Percentiles rank a stretch among this genome's conserved stretches.
Evolutionary conservation across 495 filamentous ascomycete genomes (phyloP).

Genomic region (Hypoxylon subgilvum): DNA sequence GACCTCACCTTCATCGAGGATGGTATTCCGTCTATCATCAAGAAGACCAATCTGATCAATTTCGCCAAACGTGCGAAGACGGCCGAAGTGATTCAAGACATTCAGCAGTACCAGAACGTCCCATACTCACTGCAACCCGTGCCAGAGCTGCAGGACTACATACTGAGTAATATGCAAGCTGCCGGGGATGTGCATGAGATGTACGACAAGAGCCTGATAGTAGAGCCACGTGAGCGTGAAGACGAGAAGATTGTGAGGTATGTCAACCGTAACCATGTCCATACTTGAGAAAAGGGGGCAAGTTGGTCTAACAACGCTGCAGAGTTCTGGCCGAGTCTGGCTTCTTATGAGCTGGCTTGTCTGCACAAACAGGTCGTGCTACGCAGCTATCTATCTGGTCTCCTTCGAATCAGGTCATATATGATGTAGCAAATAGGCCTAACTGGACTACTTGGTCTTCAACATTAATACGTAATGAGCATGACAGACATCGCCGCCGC

Average conservation of each 20-base stretch:
- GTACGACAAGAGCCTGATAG: slow-evolving; percentile 91
- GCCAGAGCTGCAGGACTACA: slow-evolving; percentile 93
- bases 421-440: slow-evolving; percentile 9
- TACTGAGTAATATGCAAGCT: slow-evolving; percentile 89
- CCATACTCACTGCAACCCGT: slow-evolving; percentile 90
- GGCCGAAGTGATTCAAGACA: slow-evolving; percentile 95
- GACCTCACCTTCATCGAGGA: slow-evolving; percentile 99
- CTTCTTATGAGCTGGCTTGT: slow-evolving; percentile 46
- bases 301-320: slow-evolving; percentile 3
- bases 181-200: slow-evolving; percentile 97
- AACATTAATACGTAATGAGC: slow-evolving; percentile 1
- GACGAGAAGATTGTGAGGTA: slow-evolving; percentile 79
- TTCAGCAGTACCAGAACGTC: slow-evolving; percentile 97
- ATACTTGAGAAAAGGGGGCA: not conserved
- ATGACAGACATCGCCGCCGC: too few relatives aligned
- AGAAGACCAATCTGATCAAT: slow-evolving; percentile 94
- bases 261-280: slow-evolving; percentile 25
- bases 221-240: slow-evolving; percentile 94
- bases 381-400: slow-evolving; percentile 2
- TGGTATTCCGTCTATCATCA: slow-evolving; percentile 92
- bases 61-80: slow-evolving; percentile 98
- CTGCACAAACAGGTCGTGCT: not conserved
- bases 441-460: slow-evolving; percentile 1
- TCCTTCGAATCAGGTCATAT: not conserved
- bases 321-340: slow-evolving; percentile 57